Conservation (phyloP, 2,329 filamentous ascomycete species). For the Aspergillus fumigatus region DNA sequence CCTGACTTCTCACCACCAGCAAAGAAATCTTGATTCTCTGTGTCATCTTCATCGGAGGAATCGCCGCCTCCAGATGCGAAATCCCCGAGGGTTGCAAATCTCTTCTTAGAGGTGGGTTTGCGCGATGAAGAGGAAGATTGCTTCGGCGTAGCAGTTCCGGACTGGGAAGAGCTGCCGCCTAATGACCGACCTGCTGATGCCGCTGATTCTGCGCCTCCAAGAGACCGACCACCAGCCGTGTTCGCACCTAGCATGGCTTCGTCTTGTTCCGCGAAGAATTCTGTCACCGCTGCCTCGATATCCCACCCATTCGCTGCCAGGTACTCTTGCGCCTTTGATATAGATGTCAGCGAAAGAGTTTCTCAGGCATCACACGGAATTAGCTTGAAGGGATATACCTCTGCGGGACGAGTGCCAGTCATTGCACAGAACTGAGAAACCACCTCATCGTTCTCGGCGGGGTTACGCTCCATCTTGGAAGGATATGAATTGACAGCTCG, state of each 20-base stretch:
- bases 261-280: constrained; percentile 54
- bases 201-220: constrained; percentile 21
- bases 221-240: constrained; percentile 19
- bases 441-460: constrained; percentile 38
- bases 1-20: constrained; percentile 65
- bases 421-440: constrained; percentile 53
- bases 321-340: constrained; percentile 59
- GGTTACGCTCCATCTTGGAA: constrained; percentile 31
- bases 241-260: constrained; percentile 33
- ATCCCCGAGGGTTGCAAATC: constrained; percentile 46
- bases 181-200: constrained; percentile 29
- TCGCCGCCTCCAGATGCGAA: constrained; percentile 36
- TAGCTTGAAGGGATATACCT: constrained; percentile 36
- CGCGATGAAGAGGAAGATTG: constrained; percentile 24
- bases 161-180: constrained; percentile 26
- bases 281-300: constrained; percentile 56
- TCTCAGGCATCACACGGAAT: not conserved
- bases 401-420: constrained; percentile 48
- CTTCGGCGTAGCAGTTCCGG: constrained; percentile 27
- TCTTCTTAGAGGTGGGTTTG: constrained; percentile 36
- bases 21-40: constrained; percentile 55
- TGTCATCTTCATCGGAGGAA: constrained; percentile 49
- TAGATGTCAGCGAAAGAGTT: not conserved
- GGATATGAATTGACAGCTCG: not conserved
- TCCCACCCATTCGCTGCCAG: constrained; percentile 65